Base-by-base conservation (phyloP, 169 alveolate genomes). In the Plasmodium inui region DNA sequence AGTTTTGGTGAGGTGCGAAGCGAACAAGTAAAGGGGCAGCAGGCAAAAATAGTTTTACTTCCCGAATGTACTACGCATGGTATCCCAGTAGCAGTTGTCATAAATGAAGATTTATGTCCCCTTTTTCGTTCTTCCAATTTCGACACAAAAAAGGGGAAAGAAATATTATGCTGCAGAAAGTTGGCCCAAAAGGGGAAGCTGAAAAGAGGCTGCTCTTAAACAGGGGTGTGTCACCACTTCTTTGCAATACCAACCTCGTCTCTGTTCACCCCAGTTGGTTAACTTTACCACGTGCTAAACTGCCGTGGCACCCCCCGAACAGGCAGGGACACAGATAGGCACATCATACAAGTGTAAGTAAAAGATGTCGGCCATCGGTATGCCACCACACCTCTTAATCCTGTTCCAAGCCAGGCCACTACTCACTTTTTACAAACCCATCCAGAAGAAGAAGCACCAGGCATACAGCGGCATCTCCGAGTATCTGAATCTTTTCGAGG, bases 371-470 rank as follows among this genome's bases (percentile, higher is more conserved):
- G 98, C 98, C n/a, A 95, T 95, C 22, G 98, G 98, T 34, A 95
- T 96, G 97, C 98, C 98, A 2, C 97, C 97, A 50, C 98, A 96
- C 71, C 93, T 96, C 34, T 71, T 96, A 86, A 97, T 95, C 82
- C 94, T 96, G 71, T 96, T 96, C 78, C 97, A 96, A 61, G 97
- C 98, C 26, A 92, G 98, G 53, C 98, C 98, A 10, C 96, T 96
- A n/a, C 94, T 95, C 80, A 94, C 91, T 34, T 96, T 92, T 53
- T 46, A 93, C 74, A 93, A 94, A 39, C 92, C 92, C 50, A 92
- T 92, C 22, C 80, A 89, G 71, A 92, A 91, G 53, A 94, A 96
- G 30, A 92, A 94, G 76, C 74, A 88, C 30, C 55, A 86, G 28
- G 88, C 78, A 67, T 86, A 86, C 70, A 71, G 82, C 26, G 98